These are phyloP conservation scores for Euphorbia lathyris DNA, from an alignment of 345 rosid species.

Conservation along the genomic window DNA sequence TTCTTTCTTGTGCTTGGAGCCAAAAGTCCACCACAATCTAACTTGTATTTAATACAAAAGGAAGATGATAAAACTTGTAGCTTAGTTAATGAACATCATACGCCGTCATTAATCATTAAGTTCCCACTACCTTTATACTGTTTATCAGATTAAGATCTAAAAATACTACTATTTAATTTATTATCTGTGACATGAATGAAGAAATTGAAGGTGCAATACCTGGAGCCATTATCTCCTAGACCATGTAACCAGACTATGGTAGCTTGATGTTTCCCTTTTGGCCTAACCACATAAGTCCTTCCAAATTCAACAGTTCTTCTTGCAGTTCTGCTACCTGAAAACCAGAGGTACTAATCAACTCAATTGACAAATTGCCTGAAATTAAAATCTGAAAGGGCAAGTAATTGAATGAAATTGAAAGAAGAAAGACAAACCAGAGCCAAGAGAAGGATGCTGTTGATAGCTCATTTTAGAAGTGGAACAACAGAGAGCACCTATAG, in stretches of 20 bases:
- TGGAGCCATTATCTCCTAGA: constrained; percentile 51
- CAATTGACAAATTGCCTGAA: no score
- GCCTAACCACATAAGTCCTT: constrained; percentile 53
- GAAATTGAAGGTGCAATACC: constrained; percentile 24
- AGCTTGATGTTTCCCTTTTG: constrained; percentile 46
- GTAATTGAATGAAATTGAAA: neutral
- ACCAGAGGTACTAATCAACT: no score
- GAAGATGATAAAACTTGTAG: constrained; percentile 12
- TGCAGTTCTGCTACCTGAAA: constrained; percentile 37
- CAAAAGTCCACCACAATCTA: constrained; percentile 22
- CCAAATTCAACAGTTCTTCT: constrained; percentile 44
- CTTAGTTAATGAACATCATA: neutral
- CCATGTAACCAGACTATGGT: constrained; percentile 54
- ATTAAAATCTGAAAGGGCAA: neutral
- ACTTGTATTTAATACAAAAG: constrained; percentile 14
- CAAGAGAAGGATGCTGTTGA: constrained; percentile 44
- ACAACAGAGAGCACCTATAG: constrained; percentile 5
- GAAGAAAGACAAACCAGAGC: constrained; percentile 58
- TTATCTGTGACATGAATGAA: neutral
- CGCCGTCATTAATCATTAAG: constrained; percentile 13
- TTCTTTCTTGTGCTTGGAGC: constrained; percentile 20
- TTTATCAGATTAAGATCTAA: constrained; percentile 4
- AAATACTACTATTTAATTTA: no score
- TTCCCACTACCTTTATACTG: constrained; percentile 14
- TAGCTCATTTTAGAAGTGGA: constrained; percentile 54